Evolutionary conservation across 2,329 filamentous ascomycete genomes (phyloP).

Genomic region (Talaromyces sp.): DNA sequence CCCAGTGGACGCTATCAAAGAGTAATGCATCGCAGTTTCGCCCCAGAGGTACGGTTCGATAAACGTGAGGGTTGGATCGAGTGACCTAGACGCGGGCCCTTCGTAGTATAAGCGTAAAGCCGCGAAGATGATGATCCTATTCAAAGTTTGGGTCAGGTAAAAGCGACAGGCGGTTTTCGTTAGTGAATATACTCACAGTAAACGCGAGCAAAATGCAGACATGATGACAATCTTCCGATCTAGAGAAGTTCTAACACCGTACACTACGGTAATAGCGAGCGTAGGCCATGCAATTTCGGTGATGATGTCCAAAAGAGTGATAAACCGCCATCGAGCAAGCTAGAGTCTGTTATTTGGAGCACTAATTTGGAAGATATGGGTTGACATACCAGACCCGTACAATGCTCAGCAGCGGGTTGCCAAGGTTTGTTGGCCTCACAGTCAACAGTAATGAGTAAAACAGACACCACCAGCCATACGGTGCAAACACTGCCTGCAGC

Average conservation of each 20-base stretch:
- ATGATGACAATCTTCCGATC: slow-evolving; percentile 32
- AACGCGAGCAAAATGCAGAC: slow-evolving; percentile 34
- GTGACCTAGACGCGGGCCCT: slow-evolving; percentile 26
- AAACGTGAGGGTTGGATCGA: slow-evolving; percentile 36
- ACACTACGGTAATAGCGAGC: slow-evolving; percentile 30
- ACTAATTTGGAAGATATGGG: not conserved
- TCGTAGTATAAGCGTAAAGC: slow-evolving; percentile 36
- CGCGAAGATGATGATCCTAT: slow-evolving; percentile 37
- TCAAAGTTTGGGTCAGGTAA: slow-evolving; percentile 8
- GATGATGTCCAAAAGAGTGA: slow-evolving; percentile 34
- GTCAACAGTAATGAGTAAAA: slow-evolving; percentile 41
- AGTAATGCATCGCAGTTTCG: slow-evolving; percentile 36
- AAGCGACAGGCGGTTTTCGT: not conserved
- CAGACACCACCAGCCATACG: slow-evolving; percentile 38
- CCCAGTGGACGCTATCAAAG: slow-evolving; percentile 37
- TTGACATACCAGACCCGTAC: slow-evolving; percentile 25
- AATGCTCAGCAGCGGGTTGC: slow-evolving; percentile 27
- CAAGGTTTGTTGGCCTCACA: slow-evolving; percentile 42
- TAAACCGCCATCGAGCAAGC: slow-evolving; percentile 35
- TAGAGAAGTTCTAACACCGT: slow-evolving; percentile 33
- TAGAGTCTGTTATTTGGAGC: slow-evolving; percentile 15
- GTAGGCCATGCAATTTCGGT: slow-evolving; percentile 35
- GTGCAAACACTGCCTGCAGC: slow-evolving; percentile 36
- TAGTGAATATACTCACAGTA: slow-evolving; percentile 32
- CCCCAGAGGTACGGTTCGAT: slow-evolving; percentile 36